phyloP scores from a whole-genome alignment of 2,329 filamentous ascomycete species.

The Ophioceras dolichostomum region DNA sequence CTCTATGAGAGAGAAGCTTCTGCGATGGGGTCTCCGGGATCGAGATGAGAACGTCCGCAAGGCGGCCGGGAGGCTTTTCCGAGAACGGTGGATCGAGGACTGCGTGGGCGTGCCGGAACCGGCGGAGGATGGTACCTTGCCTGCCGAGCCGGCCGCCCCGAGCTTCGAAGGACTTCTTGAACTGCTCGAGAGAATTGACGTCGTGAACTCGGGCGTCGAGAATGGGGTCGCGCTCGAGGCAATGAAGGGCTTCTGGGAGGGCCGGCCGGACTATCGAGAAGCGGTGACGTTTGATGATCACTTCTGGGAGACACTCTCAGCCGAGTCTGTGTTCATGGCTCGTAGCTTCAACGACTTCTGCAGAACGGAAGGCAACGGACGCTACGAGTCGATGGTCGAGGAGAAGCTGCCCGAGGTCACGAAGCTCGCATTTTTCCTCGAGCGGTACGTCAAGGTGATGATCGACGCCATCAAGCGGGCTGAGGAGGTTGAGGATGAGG shows the following conservation, averaged over 20 bases:
- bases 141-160: slow-evolving; percentile 45
- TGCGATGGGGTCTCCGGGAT: slow-evolving; percentile 89
- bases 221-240: slow-evolving; percentile 85
- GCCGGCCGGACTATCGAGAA: slow-evolving; percentile 71
- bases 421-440: slow-evolving; percentile 74
- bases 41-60: slow-evolving; percentile 90
- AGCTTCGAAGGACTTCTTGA: slow-evolving; percentile 79
- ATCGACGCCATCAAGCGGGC: slow-evolving; percentile 50
- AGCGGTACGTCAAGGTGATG: slow-evolving; percentile 63
- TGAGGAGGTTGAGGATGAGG: slow-evolving; percentile 38
- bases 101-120: slow-evolving; percentile 56
- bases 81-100: slow-evolving; percentile 95
- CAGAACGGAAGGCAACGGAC: slow-evolving; percentile 58
- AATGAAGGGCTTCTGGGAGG: slow-evolving; percentile 94
- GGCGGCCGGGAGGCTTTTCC: slow-evolving; percentile 79
- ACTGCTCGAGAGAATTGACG: slow-evolving; percentile 84
- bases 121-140: slow-evolving; percentile 24
- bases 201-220: slow-evolving; percentile 80
- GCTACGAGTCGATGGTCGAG: slow-evolving; percentile 65
- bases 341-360: slow-evolving; percentile 94
- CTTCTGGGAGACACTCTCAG: slow-evolving; percentile 71
- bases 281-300: slow-evolving; percentile 58
- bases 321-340: slow-evolving; percentile 81
- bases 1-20: slow-evolving; percentile 86
- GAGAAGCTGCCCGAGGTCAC: slow-evolving; percentile 95